Conservation (phyloP, 352 stramenopile species). For the Globisporangium nagaii region DNA sequence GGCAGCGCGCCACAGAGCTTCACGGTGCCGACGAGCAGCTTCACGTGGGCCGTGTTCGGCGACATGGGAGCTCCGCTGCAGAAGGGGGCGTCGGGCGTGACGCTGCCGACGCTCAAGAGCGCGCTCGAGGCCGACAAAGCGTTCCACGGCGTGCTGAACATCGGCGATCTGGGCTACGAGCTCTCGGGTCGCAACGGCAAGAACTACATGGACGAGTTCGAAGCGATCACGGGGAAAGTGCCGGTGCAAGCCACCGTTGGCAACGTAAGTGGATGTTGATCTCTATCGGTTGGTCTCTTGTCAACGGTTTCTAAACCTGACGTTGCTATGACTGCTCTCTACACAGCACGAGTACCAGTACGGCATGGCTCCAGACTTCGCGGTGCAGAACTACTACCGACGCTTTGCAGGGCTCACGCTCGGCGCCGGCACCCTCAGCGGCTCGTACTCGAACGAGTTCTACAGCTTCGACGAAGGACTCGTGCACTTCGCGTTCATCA, state of each 20-base stretch:
- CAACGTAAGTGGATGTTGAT: slow-evolving; percentile 35
- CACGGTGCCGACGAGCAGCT: slow-evolving; percentile 28
- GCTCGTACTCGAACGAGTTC: slow-evolving; percentile 67
- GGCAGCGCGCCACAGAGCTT: slow-evolving; percentile 28
- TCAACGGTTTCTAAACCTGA: background rate
- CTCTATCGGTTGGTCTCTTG: background rate
- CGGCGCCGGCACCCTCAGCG: slow-evolving; percentile 48
- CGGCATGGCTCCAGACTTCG: slow-evolving; percentile 34
- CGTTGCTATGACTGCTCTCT: slow-evolving; percentile 2
- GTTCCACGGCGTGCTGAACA: slow-evolving; percentile 63
- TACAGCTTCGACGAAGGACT: slow-evolving; percentile 65
- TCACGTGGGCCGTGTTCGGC: slow-evolving; percentile 77
- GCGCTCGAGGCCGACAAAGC: slow-evolving; percentile 23
- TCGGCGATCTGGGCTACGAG: slow-evolving; percentile 72
- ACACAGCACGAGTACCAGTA: slow-evolving; percentile 70
- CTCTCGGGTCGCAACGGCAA: slow-evolving; percentile 49
- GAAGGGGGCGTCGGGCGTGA: slow-evolving; percentile 47
- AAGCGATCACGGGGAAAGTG: slow-evolving; percentile 47
- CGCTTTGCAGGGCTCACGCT: slow-evolving; percentile 50
- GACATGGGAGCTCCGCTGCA: slow-evolving; percentile 57
- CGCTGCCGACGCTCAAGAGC: slow-evolving; percentile 57
- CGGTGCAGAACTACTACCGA: slow-evolving; percentile 69
- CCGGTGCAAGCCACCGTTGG: slow-evolving; percentile 73
- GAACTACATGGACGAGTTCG: slow-evolving; percentile 71
- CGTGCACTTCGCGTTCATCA: slow-evolving; percentile 75